phyloP scores from a whole-genome alignment of 768 basidiomycete species.

The Sistotremastrum niveocremeum region DNA sequence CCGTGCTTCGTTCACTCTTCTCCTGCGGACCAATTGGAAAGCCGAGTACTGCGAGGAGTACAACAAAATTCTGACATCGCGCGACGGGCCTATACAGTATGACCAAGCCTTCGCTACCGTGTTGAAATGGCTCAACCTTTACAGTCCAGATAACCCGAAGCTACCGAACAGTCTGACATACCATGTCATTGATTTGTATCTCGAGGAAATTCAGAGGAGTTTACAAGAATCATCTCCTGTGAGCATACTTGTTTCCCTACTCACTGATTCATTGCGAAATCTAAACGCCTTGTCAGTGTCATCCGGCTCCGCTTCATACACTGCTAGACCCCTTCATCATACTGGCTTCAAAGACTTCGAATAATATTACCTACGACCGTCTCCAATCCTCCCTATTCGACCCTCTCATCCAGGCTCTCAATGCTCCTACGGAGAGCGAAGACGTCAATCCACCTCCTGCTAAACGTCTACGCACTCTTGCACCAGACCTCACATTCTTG shows the following conservation, averaged over 20 bases:
- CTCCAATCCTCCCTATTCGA: slow-evolving; percentile 53
- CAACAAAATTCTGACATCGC: slow-evolving; percentile 46
- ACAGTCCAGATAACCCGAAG: slow-evolving; percentile 53
- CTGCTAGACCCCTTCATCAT: slow-evolving; percentile 58
- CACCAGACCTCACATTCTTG: slow-evolving; percentile 23
- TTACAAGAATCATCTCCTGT: slow-evolving; percentile 3
- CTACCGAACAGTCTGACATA: slow-evolving; percentile 70
- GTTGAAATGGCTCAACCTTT: not conserved
- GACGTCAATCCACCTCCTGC: slow-evolving; percentile 27
- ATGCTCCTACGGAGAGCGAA: slow-evolving; percentile 18
- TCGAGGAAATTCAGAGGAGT: slow-evolving; percentile 71
- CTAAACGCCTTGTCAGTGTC: slow-evolving; percentile 14
- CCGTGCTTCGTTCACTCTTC: slow-evolving; percentile 72
- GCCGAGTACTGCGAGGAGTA: slow-evolving; percentile 38
- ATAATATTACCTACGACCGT: slow-evolving; percentile 56
- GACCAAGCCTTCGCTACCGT: slow-evolving; percentile 8
- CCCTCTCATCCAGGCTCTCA: slow-evolving; percentile 51
- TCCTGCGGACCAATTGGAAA: slow-evolving; percentile 63
- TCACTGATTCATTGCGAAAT: slow-evolving; percentile 25
- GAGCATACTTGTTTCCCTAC: not conserved
- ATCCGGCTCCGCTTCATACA: slow-evolving; percentile 35
- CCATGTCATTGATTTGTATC: slow-evolving; percentile 81
- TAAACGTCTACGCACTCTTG: slow-evolving; percentile 30
- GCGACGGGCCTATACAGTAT: slow-evolving; percentile 81
- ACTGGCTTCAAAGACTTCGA: slow-evolving; percentile 56